Conservation (phyloP, 2,329 filamentous ascomycete genomes). For the Trichoderma sp. region DNA sequence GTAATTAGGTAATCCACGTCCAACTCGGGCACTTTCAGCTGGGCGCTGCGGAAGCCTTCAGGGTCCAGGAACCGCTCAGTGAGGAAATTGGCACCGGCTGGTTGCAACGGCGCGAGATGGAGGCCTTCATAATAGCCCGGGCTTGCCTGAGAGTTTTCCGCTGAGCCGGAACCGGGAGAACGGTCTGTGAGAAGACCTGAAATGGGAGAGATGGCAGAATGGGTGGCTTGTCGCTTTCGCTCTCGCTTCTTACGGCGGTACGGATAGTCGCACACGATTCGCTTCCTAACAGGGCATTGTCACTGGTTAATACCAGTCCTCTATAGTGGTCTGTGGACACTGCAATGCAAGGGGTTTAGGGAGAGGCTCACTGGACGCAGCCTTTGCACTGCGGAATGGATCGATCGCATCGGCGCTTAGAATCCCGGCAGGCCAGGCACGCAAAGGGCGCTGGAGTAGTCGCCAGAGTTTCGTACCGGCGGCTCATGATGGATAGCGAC, state of each 20-base stretch:
- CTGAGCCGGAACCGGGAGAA: background rate
- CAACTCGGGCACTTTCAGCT: slow-evolving; percentile 14
- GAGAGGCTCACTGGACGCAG: slow-evolving; percentile 21
- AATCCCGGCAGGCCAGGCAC: slow-evolving; percentile 21
- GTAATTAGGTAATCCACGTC: slow-evolving; percentile 18
- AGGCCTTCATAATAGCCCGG: background rate
- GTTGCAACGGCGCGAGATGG: background rate
- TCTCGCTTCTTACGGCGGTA: slow-evolving; percentile 24
- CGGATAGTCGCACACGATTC: slow-evolving; percentile 25
- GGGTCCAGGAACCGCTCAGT: slow-evolving; percentile 25
- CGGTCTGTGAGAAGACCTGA: background rate
- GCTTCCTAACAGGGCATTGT: slow-evolving; percentile 11
- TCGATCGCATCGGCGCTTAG: slow-evolving; percentile 25
- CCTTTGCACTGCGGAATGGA: slow-evolving; percentile 23
- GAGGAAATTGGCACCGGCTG: slow-evolving; percentile 9
- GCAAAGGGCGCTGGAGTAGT: slow-evolving; percentile 12
- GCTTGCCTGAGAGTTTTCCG: background rate
- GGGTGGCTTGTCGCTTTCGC: background rate
- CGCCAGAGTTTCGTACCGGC: slow-evolving; percentile 16
- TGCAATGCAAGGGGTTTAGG: background rate
- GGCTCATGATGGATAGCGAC: background rate
- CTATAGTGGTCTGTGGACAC: background rate
- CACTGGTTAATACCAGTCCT: background rate
- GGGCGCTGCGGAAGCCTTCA: slow-evolving; percentile 15
- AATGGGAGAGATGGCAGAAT: background rate